Evolutionary conservation across 768 basidiomycete species (phyloP).

Genomic region (Pisolithus marmoratus): DNA sequence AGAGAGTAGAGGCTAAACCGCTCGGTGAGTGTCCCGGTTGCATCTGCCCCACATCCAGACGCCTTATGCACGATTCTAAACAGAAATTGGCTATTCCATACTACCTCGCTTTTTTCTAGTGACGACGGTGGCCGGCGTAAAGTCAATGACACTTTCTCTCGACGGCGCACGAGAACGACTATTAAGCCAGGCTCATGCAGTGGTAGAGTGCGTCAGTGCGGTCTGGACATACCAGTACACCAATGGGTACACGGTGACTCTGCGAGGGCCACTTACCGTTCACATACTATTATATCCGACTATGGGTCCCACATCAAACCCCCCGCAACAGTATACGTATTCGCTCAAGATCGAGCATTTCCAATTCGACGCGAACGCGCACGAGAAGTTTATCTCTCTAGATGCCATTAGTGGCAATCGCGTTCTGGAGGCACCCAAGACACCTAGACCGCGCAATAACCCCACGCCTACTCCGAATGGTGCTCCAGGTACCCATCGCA

Average conservation of each 20-base stretch:
- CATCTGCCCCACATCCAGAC: constrained; percentile 2
- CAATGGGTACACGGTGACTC: constrained; percentile 73
- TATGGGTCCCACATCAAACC: constrained; percentile 2
- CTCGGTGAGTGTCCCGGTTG: constrained; percentile 52
- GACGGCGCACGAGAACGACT: constrained; percentile 72
- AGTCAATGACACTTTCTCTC: constrained; percentile 73
- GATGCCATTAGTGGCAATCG: constrained; percentile 55
- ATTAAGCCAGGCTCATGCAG: constrained; percentile 38
- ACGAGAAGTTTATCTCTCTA: constrained; percentile 71
- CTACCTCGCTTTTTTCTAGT: constrained; percentile 82
- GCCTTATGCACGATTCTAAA: constrained; percentile 8
- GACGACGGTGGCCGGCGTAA: constrained; percentile 78
- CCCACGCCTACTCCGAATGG: constrained; percentile 32
- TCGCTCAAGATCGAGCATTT: constrained; percentile 67
- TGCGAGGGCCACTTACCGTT: constrained; percentile 69
- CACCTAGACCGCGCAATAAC: constrained; percentile 28
- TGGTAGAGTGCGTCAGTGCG: constrained; percentile 68
- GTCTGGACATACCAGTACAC: constrained; percentile 79
- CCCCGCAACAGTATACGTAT: constrained; percentile 18
- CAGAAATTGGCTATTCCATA: constrained; percentile 77
- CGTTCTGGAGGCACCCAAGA: constrained; percentile 36
- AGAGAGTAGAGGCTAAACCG: constrained; percentile 71
- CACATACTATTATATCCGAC: constrained; percentile 42
- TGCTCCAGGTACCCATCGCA: constrained; percentile 15
- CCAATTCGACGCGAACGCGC: constrained; percentile 63